Conservation (phyloP, 1,139 yeast genomes). For the Yamadazyma dushanensis region DNA sequence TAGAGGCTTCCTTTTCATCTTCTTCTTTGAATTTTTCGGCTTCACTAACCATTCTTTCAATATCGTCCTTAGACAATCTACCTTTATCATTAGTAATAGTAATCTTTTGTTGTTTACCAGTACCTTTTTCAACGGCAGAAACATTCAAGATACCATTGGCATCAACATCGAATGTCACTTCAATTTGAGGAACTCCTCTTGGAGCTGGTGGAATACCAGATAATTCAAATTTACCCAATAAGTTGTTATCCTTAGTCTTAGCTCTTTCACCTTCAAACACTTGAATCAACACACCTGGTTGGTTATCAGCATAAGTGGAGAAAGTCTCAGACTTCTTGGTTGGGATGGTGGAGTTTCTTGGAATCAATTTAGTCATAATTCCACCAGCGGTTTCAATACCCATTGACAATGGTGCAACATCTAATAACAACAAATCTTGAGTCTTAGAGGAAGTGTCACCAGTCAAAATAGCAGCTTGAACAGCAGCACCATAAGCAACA, state of each 20-base stretch:
- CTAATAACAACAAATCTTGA: conserved; percentile 84
- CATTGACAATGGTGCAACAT: conserved; percentile 89
- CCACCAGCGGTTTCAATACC: conserved; percentile 98
- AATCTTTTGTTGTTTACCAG: conserved; percentile 57
- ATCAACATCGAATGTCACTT: conserved; percentile 89
- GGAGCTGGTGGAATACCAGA: conserved; percentile 97
- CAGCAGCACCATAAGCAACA: conserved; percentile 48
- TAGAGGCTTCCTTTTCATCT: conserved; percentile 38
- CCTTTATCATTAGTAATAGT: conserved; percentile 48
- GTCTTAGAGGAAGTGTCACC: conserved; percentile 80
- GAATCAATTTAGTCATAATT: conserved; percentile 93
- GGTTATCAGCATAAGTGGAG: conserved; percentile 96
- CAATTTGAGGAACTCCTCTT: conserved; percentile 96
- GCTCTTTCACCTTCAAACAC: conserved; percentile 98
- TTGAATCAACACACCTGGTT: conserved; percentile 92
- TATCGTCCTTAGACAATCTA: conserved; percentile 50
- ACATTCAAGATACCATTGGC: conserved; percentile 95
- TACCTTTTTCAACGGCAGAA: conserved; percentile 90
- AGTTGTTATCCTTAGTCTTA: conserved; percentile 89
- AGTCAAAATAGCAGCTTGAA: conserved; percentile 56
- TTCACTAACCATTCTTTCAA: conserved; percentile 50
- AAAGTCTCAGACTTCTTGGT: conserved; percentile 93
- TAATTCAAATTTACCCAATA: conserved; percentile 91
- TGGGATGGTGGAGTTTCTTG: conserved; percentile 95
- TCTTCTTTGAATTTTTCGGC: conserved; percentile 44